Evolutionary conservation across 257 asterid genomes (phyloP).

Genomic region (Nicotiana obtusifolia): DNA sequence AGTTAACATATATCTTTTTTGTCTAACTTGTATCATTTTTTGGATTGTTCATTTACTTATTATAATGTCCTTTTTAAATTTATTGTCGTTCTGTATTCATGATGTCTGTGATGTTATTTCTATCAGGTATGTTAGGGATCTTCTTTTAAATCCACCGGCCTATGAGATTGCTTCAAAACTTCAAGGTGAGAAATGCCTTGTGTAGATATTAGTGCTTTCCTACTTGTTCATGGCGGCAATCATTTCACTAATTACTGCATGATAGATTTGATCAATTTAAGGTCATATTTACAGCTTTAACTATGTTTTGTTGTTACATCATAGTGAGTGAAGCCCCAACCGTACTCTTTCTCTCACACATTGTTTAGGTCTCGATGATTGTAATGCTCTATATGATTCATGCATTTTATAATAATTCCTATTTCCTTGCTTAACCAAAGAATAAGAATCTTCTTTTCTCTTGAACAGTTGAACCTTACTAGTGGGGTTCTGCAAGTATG

Average conservation of each 20-base stretch:
- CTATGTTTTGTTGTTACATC: not conserved
- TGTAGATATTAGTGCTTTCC: not conserved
- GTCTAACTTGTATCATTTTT: not conserved
- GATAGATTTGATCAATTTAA: not conserved
- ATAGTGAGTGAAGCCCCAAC: not conserved
- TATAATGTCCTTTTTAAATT: constrained; percentile 2
- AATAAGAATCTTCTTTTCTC: not conserved
- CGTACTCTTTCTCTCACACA: not conserved
- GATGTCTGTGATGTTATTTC: constrained; percentile 6
- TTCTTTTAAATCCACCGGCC: constrained; percentile 94
- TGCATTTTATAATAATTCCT: not conserved
- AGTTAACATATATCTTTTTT: not conserved
- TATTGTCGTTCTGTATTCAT: constrained; percentile 12
- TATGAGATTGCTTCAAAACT: constrained; percentile 72
- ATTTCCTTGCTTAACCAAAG: not conserved
- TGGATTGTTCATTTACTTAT: not conserved
- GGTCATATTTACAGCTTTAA: not conserved
- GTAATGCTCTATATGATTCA: not conserved
- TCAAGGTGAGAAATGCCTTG: constrained; percentile 45
- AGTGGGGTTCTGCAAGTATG: not conserved
- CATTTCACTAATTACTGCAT: not conserved
- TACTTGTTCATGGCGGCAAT: not conserved
- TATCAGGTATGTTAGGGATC: constrained; percentile 78
- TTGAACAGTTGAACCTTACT: not conserved
- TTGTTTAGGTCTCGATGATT: not conserved